Conservation (phyloP, 2,329 filamentous ascomycete species). For the Raffaelea ambrosiae region DNA sequence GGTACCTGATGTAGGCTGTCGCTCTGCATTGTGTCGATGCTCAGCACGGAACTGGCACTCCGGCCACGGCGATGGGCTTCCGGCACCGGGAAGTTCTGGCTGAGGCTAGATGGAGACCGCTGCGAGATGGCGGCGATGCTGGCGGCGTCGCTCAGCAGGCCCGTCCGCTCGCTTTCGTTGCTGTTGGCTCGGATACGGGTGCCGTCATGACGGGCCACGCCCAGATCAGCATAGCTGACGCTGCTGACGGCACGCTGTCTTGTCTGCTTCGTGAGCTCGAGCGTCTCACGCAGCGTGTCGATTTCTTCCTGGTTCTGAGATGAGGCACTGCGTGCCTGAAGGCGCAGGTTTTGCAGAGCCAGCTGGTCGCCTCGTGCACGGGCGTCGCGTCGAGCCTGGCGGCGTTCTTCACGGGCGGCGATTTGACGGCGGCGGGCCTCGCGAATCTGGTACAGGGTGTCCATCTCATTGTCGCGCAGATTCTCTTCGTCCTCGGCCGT, state of each 20-base stretch:
- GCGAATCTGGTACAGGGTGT: constrained; percentile 82
- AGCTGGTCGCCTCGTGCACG: constrained; percentile 60
- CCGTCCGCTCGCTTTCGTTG: constrained; percentile 61
- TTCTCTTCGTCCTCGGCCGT: constrained; percentile 70
- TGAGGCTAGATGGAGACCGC: constrained; percentile 18
- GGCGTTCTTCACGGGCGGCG: constrained; percentile 68
- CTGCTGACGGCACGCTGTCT: constrained; percentile 63
- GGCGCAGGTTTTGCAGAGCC: constrained; percentile 59
- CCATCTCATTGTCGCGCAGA: constrained; percentile 84
- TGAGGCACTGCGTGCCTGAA: constrained; percentile 39
- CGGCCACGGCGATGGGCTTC: constrained; percentile 30
- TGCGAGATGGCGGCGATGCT: constrained; percentile 40
- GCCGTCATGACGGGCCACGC: constrained; percentile 69
- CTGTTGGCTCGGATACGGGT: constrained; percentile 67
- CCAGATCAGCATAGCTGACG: constrained; percentile 69
- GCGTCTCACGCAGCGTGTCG: constrained; percentile 48
- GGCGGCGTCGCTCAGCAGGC: constrained; percentile 63
- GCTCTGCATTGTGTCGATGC: constrained; percentile 31
- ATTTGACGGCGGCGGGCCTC: constrained; percentile 66
- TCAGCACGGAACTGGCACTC: constrained; percentile 48
- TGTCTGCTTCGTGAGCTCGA: constrained; percentile 47
- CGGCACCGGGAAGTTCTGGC: constrained; percentile 9
- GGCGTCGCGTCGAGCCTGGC: constrained; percentile 62
- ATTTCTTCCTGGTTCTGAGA: constrained; percentile 44
- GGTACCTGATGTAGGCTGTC: constrained; percentile 5